Evolutionary conservation across 768 basidiomycete genomes (phyloP), one percentile per base, ranked within the genome.

Genomic region (Brasilioporus rufonigricans): DNA sequence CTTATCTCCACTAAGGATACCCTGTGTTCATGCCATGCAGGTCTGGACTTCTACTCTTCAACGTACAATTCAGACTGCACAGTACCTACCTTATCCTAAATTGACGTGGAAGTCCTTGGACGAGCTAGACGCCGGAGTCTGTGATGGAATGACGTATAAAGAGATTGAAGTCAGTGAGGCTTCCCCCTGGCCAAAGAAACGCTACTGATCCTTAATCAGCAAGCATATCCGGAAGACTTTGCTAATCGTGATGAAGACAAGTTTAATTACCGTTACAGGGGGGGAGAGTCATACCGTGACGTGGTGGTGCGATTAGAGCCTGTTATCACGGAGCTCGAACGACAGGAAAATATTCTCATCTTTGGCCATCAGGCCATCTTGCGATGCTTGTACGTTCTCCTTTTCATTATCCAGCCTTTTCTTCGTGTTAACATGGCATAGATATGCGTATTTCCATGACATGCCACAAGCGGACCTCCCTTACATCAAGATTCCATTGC

Each of bases 81-180:
- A 86, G 36, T 62, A 81, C 58, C 77, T 99, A 18, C 85, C 89
- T 1, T 98, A 93, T 66, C 79, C 86, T 44, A 97, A 98, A 64
- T 75, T 98, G 59, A 98, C 96, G 4, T 99, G 97, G 97, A 99
- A 99, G 71, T 93, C 93, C 2, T 74, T 99, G 49, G 97, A 99
- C 64, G 97, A 99, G 72, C 79, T 99, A 24, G 97, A 99, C 70
- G 97, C 97, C 9, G 97, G 97, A 24, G 97, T 99, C 32, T 99
- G 97, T 65, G 97, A 99, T 72, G 97, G 89, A 16, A 98, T 99
- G 97, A 98, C 97, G 5, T 99, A 99, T 63, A 88, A 93, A 75
- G 96, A 98, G 79, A 98, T 99, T 54, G 95, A 95, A 80, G 95
- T 91, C 52, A 33, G 75, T 64, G 46, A 31, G 52, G 26, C 36